Conservation (phyloP, 2,329 filamentous ascomycete genomes). For the Blumeria graminis region DNA sequence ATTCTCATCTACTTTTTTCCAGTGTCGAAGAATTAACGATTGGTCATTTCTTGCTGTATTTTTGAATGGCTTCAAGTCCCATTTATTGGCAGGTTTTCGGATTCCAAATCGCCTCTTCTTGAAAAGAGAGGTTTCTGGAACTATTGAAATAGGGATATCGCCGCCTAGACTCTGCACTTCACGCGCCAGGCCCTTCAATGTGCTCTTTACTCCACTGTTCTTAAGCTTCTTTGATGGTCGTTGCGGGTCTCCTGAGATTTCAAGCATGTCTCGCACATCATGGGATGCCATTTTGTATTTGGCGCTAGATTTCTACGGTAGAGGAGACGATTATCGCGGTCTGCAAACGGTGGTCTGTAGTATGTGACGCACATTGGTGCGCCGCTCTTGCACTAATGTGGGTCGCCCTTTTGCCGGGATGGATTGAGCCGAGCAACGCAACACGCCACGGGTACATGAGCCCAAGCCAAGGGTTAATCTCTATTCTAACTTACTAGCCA, state of each 20-base stretch:
- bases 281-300: slow-evolving; percentile 36
- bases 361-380: no score
- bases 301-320: not conserved
- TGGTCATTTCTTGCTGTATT: slow-evolving; percentile 56
- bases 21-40: slow-evolving; percentile 47
- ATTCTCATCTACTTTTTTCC: slow-evolving; percentile 40
- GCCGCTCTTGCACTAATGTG: not conserved
- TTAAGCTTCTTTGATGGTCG: slow-evolving; percentile 56
- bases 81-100: slow-evolving; percentile 31
- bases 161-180: slow-evolving; percentile 42
- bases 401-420: not conserved
- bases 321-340: not conserved
- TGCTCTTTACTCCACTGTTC: slow-evolving; percentile 31
- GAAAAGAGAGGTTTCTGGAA: slow-evolving; percentile 32
- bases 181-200: slow-evolving; percentile 37
- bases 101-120: slow-evolving; percentile 32
- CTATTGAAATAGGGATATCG: slow-evolving; percentile 42
- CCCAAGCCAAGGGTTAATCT: no score
- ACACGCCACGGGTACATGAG: no score
- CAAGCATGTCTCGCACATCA: slow-evolving; percentile 75
- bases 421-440: not conserved
- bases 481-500: no score
- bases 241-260: slow-evolving; percentile 40
- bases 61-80: slow-evolving; percentile 46
- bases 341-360: not conserved